These are phyloP conservation scores for Podospora conica DNA, from an alignment of 495 filamentous ascomycete genomes.

Conservation along the genomic window DNA sequence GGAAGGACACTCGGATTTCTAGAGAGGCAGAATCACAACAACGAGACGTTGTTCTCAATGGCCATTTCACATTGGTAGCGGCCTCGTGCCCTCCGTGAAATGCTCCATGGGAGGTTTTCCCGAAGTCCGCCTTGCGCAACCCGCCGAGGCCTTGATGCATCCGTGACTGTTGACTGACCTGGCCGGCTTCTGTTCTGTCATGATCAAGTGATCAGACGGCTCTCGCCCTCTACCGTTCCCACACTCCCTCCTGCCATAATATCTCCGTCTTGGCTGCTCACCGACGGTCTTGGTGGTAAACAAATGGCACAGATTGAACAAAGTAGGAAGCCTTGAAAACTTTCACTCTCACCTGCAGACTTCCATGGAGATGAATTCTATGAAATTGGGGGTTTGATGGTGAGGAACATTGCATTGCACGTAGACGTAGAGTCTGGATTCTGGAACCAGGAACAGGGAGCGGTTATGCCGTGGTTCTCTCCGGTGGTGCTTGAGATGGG, in stretches of 20 bases:
- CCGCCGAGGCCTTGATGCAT: slow-evolving; percentile 14
- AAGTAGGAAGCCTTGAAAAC: slow-evolving; percentile 32
- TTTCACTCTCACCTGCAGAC: slow-evolving; percentile 62
- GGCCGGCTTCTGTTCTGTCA: neutral
- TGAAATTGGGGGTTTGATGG: slow-evolving; percentile 64
- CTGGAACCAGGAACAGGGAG: neutral
- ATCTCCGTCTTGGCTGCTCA: slow-evolving; percentile 64
- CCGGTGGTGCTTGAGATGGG: neutral
- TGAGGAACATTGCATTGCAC: slow-evolving; percentile 51
- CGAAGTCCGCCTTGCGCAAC: slow-evolving; percentile 39
- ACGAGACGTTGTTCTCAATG: slow-evolving; percentile 50
- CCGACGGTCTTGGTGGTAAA: slow-evolving; percentile 71
- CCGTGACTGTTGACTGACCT: slow-evolving; percentile 9
- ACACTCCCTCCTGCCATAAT: slow-evolving; percentile 50
- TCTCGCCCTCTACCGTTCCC: neutral
- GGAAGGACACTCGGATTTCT: slow-evolving; percentile 20
- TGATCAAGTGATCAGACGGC: slow-evolving; percentile 4
- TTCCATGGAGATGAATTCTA: slow-evolving; percentile 48
- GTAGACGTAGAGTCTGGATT: neutral
- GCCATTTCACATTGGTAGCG: slow-evolving; percentile 50
- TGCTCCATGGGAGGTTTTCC: slow-evolving; percentile 60
- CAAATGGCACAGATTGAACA: slow-evolving; percentile 63
- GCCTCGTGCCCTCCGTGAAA: slow-evolving; percentile 46
- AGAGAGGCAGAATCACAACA: slow-evolving; percentile 28
- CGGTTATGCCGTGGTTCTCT: neutral